These are phyloP conservation scores for Moricandia arvensis DNA, from an alignment of 345 rosid genomes.

Conservation along the genomic window DNA sequence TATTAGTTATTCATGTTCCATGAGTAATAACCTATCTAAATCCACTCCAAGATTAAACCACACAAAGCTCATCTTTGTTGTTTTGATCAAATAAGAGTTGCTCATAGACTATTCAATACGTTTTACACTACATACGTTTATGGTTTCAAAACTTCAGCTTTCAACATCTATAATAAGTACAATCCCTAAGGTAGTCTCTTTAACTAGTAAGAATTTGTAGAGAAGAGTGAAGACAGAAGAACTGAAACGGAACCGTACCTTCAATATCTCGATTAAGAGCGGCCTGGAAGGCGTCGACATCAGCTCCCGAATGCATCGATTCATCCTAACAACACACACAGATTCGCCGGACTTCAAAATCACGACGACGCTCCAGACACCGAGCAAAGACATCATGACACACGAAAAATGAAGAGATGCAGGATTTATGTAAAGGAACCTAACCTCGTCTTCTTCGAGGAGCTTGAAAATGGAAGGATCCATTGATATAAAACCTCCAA, in stretches of 20 bases:
- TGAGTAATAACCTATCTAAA: too few species aligned
- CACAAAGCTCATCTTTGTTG: too few species aligned
- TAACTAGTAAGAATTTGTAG: not conserved
- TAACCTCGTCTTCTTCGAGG: constrained; percentile 94
- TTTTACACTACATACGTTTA: too few species aligned
- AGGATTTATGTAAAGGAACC: not conserved
- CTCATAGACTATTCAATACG: too few species aligned
- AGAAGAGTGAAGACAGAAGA: not conserved
- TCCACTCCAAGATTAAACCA: too few species aligned
- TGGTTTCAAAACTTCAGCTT: not conserved
- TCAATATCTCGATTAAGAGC: constrained; percentile 86
- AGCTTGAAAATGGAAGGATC: constrained; percentile 88
- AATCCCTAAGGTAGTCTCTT: not conserved
- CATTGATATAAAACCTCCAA: constrained; percentile 38
- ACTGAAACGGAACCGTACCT: constrained; percentile 38
- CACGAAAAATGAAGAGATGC: too few species aligned
- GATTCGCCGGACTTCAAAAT: constrained; percentile 19
- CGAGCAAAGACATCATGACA: not conserved
- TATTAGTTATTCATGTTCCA: too few species aligned
- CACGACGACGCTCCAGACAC: constrained; percentile 6
- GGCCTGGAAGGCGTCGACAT: constrained; percentile 89
- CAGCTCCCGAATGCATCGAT: constrained; percentile 42
- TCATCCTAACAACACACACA: constrained; percentile 55
- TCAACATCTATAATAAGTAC: too few species aligned
- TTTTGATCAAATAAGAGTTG: too few species aligned